Evolutionary conservation across 2,329 filamentous ascomycete genomes (phyloP), one percentile per base, ranked within the genome.

Genomic region (Alternaria conjuncta): DNA sequence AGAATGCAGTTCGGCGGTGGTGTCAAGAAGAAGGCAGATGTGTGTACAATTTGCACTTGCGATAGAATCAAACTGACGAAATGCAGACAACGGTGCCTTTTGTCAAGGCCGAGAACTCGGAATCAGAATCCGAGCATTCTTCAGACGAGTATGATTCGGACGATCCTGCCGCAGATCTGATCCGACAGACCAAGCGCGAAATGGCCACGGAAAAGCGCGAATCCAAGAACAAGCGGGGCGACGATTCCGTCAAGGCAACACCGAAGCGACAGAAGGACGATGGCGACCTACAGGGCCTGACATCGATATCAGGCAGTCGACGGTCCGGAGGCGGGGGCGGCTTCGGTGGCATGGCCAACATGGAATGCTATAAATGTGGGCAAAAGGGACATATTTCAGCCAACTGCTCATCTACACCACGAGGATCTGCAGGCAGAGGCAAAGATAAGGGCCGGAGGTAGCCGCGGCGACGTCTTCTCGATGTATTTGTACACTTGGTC

Each of bases 201-300:
- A 82, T 82, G 21, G 78, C 79, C 4, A 78, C 80, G 21, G 79
- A 80, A 63, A 74, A 77, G 10, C 82, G 82, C 53, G 80, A 79
- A 45, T 81, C 83, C 55, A 80, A 82, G 30, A 78, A 82, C 69
- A 80, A 81, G 43, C 84, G 84, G 72, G 84, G 86, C 28, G 60
- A 66, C 62, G 82, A 82, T 55, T 80, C 80, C 23, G 85, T 84
- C 12, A 80, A 81, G 66, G 83, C 87, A 67, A 78, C 89, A 18
- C 86, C 87, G 8, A 86, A 88, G 45, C 85, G 86, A 71, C 88
- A 88, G 77, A 90, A 90, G 76, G 87, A 90, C 59, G 84, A 92
- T 55, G 89, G 69, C 60, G 71, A 90, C 64, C 79, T 93, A 60
- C 90, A 90, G 72, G 84, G 84, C 23, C 75, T 89, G 60, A 85